Evolutionary conservation across 1,139 yeast genomes (phyloP).

Genomic region (Geotrichum australiense): DNA sequence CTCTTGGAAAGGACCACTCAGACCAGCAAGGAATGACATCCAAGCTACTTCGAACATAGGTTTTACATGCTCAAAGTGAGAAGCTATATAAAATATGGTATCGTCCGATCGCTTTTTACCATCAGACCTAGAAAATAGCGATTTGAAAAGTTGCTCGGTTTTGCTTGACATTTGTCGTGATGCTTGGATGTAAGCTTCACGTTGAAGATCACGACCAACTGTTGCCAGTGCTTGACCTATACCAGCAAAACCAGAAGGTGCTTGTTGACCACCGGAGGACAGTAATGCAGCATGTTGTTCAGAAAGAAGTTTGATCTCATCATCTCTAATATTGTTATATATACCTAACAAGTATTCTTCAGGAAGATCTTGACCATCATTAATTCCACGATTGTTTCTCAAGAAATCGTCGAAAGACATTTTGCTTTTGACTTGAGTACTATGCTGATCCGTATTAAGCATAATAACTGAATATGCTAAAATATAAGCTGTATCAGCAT

Average conservation of each 20-base stretch:
- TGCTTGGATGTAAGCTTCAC: constrained; percentile 88
- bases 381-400: constrained; percentile 84
- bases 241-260: constrained; percentile 37
- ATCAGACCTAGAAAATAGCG: constrained; percentile 46
- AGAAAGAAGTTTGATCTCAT: constrained; percentile 85
- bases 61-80: constrained; percentile 82
- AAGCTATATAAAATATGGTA: constrained; percentile 48
- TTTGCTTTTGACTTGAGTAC: constrained; percentile 73
- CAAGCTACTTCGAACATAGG: constrained; percentile 92
- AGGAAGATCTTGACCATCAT: constrained; percentile 82
- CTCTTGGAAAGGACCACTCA: constrained; percentile 89
- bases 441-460: constrained; percentile 92
- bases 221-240: constrained; percentile 51
- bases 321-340: constrained; percentile 65
- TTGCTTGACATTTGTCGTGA: constrained; percentile 86
- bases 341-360: constrained; percentile 60
- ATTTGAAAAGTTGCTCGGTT: constrained; percentile 77
- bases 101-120: constrained; percentile 27
- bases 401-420: constrained; percentile 87
- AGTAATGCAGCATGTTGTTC: constrained; percentile 92
- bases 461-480: constrained; percentile 87
- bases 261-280: constrained; percentile 49
- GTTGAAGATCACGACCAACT: constrained; percentile 64
- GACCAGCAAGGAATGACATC: constrained; percentile 95
- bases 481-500: constrained; percentile 91